Evolutionary conservation across 2,329 filamentous ascomycete species (phyloP), one percentile per base, ranked within the genome.

Genomic region (Aspergillus neotritici): DNA sequence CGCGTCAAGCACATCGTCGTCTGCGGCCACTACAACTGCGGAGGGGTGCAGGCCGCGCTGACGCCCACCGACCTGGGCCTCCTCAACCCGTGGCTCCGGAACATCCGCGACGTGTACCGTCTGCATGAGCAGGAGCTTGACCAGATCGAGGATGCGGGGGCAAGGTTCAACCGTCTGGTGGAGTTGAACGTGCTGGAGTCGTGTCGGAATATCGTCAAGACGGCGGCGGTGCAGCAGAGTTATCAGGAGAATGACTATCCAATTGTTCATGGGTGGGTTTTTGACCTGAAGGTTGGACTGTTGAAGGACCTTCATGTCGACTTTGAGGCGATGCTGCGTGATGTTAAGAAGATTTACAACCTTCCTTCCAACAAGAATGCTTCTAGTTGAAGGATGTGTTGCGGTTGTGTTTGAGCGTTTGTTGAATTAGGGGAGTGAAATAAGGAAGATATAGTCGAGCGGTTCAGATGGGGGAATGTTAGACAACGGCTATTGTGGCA

Each of bases 191-290:
- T 63, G 13, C 43, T 61, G 2, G 58, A 62, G 45, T 57, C 55
- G 6, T 62, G 58, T 33, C 37, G 54, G 25, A 62, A 60, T 36
- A 48, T 62, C 15, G 54, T 62, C 43, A 62, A 62, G 45, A 86
- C 65, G 57, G 75, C 63, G 73, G 85, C 65, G 8, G 66, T 60
- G 70, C 83, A 69, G 72, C 77, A 68, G 58, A 79, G 72, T 13
- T 86, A 79, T 57, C 73, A 73, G 35, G 64, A 77, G 58, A 80
- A 84, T 55, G 66, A 75, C 52, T 86, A 77, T 58, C 83, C 83
- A 40, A 75, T 86, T 48, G 82, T 87, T 40, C 83, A 86, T 66
- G 83, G 82, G 30, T 86, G 82, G 82, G 82, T 86, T 34, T 87
- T 87, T 70, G 79, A 77, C 49, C 81, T 86, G 54, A 67, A 78